Evolutionary conservation across 2,329 filamentous ascomycete genomes (phyloP).

Genomic region (Coniochaeta sp.): DNA sequence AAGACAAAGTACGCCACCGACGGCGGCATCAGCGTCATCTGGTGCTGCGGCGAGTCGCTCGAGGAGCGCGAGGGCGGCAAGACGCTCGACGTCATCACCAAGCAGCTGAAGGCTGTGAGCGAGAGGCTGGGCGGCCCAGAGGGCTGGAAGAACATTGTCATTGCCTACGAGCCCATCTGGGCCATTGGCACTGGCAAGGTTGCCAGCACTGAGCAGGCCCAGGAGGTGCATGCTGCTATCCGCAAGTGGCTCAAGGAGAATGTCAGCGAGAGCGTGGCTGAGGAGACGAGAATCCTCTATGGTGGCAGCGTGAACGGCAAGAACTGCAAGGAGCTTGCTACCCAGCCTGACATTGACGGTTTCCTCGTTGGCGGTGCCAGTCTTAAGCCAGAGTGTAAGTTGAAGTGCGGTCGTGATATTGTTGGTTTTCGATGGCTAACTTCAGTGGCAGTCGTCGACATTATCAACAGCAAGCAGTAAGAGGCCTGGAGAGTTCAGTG

Average conservation of each 20-base stretch:
- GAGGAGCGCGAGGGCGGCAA: slow-evolving; percentile 82
- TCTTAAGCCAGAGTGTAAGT: slow-evolving; percentile 90
- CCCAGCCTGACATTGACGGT: slow-evolving; percentile 92
- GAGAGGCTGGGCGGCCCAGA: slow-evolving; percentile 46
- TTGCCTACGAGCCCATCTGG: slow-evolving; percentile 99
- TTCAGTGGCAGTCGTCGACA: slow-evolving; percentile 42
- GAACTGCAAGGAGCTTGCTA: slow-evolving; percentile 90
- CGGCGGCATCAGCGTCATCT: slow-evolving; percentile 81
- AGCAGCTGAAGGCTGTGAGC: slow-evolving; percentile 74
- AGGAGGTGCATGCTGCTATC: slow-evolving; percentile 90
- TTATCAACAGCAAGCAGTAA: slow-evolving; percentile 51
- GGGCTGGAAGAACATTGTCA: slow-evolving; percentile 90
- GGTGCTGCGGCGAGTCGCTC: slow-evolving; percentile 94
- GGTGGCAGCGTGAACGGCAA: slow-evolving; percentile 96
- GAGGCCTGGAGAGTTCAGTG: slow-evolving; percentile 5
- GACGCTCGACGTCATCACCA: slow-evolving; percentile 79
- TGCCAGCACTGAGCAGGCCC: slow-evolving; percentile 79
- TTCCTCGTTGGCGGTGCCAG: slow-evolving; percentile 96
- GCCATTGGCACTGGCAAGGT: slow-evolving; percentile 91
- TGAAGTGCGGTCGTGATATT: not conserved
- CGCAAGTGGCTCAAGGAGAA: slow-evolving; percentile 79
- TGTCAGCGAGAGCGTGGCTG: slow-evolving; percentile 66
- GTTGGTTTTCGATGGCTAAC: slow-evolving; percentile 2
- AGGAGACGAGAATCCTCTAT: slow-evolving; percentile 90
- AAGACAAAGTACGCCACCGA: slow-evolving; percentile 94